Evolutionary conservation across 2,329 filamentous ascomycete species (phyloP), one percentile per base, ranked within the genome.

Genomic region (Phaeosphaeriaceae sp.): DNA sequence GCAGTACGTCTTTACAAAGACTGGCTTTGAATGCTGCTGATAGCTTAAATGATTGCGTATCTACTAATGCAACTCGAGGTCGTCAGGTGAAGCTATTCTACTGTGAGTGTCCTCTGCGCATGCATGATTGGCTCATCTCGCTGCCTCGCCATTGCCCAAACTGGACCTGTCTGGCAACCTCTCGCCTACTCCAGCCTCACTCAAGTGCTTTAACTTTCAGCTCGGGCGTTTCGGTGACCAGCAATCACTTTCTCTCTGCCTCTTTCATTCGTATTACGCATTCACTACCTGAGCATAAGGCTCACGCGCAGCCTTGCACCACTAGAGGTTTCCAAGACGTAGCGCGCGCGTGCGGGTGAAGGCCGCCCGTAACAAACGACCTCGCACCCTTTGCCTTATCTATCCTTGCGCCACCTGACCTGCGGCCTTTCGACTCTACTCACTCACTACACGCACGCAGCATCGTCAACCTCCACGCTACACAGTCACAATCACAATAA

Each of bases 261-360:
- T 42, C 42, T 45, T 45, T 45, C 42, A 47, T 47, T 47, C 17
- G 10, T 47, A 47, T 19, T 24, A n/a, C 45, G 45, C 45, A 47
- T 25, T 57, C 51, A 53, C 50, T 41, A 21, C 33, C 22, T n/a
- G 22, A 15, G 31, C 25, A 25, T 33, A 45, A 19, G 31, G 36
- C 24, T 13, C 31, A 21, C 25, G 48, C 50, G 47, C 56, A 54
- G 56, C 53, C 60, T 57, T 48, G 51, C 27, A n/a, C 54, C 31
- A 13, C 9, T 9, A 27, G 25, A 41, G n/a, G 10, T 25, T 25
- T 25, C 40, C 36, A 27, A 5, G 25, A 27, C 25, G 25, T 9
- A 27, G 25, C 25, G 25, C 25, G n/a, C 49, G 11, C 24, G 21
- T 41, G 15, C 40, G 21, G 22, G 48, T 51, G 40, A 51, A 51